These are phyloP conservation scores for Trichaptum fuscoviolaceum DNA, from an alignment of 768 basidiomycete species.

Conservation along the genomic window DNA sequence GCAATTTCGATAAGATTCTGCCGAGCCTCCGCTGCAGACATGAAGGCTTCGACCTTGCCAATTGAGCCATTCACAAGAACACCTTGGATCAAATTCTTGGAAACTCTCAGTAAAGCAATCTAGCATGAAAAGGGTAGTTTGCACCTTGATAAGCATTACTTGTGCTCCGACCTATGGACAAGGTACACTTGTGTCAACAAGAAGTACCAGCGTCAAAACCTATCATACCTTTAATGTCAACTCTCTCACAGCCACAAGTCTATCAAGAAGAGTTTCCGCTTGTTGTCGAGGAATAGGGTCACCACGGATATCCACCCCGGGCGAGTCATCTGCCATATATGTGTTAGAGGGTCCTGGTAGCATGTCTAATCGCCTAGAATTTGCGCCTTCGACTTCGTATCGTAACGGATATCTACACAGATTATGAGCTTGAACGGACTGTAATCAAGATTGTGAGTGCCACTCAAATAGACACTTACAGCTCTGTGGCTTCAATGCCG, in stretches of 20 bases:
- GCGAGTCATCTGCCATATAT: conserved; percentile 41
- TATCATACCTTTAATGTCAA: conserved; percentile 51
- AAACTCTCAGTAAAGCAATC: neutral
- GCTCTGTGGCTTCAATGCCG: conserved; percentile 74
- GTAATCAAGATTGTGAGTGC: neutral
- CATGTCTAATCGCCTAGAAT: conserved; percentile 42
- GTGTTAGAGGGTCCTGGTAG: conserved; percentile 33
- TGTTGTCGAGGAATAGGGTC: conserved; percentile 27
- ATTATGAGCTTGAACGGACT: conserved; percentile 4
- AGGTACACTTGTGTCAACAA: conserved; percentile 6
- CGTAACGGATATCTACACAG: conserved; percentile 59
- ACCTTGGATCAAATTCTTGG: conserved; percentile 65
- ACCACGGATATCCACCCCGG: conserved; percentile 42
- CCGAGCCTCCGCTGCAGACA: conserved; percentile 37
- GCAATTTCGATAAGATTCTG: conserved; percentile 33
- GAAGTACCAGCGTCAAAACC: conserved; percentile 24
- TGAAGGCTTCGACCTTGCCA: conserved; percentile 48
- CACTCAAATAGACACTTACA: conserved; percentile 38
- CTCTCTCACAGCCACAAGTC: conserved; percentile 50
- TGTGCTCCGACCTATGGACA: conserved; percentile 63
- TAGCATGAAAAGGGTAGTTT: neutral
- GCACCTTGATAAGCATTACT: conserved; percentile 77
- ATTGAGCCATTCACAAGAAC: conserved; percentile 66
- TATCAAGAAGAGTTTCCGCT: conserved; percentile 44
- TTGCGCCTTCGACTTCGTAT: conserved; percentile 67